Evolutionary conservation across 805 yeast species (phyloP), one percentile per base, ranked within the genome.

Genomic region (Candida vaughaniae): DNA sequence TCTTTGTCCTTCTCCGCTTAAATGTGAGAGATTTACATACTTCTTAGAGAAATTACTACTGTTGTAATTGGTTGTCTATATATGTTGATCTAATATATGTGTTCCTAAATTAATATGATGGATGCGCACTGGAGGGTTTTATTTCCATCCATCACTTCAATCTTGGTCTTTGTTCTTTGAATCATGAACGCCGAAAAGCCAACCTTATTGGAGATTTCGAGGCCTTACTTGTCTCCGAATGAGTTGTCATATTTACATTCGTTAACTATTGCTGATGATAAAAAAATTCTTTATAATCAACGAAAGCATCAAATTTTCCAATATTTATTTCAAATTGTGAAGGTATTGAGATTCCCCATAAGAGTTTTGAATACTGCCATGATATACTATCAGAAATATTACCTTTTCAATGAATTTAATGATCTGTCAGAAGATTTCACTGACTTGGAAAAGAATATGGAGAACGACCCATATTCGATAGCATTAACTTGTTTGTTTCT

Each of bases 1-100:
- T 87, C 96, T 40, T 78, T 93, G 67, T 78, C 95, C 49, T 91
- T 91, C 77, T 72, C 95, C 55, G 95, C 95, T 66, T 91, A 82
- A 25, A 20, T n/a, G n/a, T n/a, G n/a, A n/a, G n/a, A n/a, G n/a
- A n/a, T n/a, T n/a, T n/a, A n/a, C n/a, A n/a, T n/a, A n/a, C n/a
- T n/a, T n/a, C n/a, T n/a, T n/a, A n/a, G n/a, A n/a, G n/a, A n/a
- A n/a, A n/a, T n/a, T n/a, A n/a, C n/a, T n/a, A n/a, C n/a, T n/a
- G n/a, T n/a, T n/a, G n/a, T n/a, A n/a, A n/a, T n/a, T n/a, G n/a
- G n/a, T n/a, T n/a, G n/a, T n/a, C n/a, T n/a, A n/a, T n/a, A n/a
- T n/a, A n/a, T n/a, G n/a, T n/a, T n/a, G n/a, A n/a, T n/a, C n/a
- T n/a, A n/a, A n/a, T n/a, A n/a, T n/a, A n/a, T n/a, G n/a, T n/a